These are phyloP conservation scores for Multifurca ochricompacta DNA, from an alignment of 768 basidiomycete genomes.

Conservation along the genomic window DNA sequence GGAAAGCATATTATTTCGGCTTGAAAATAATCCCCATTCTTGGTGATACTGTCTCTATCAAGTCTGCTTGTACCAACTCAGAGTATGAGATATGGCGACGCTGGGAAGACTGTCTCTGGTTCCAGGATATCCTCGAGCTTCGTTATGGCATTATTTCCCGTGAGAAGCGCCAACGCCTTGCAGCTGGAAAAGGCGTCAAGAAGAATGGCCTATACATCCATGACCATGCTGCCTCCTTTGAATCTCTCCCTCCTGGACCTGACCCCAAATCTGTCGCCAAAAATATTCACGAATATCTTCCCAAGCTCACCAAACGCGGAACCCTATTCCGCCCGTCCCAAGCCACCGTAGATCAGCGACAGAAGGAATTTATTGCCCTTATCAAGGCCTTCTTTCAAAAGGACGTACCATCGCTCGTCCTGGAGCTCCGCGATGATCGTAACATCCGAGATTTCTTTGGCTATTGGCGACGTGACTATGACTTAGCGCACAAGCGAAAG, in stretches of 20 bases:
- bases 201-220: constrained; percentile 61
- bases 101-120: constrained; percentile 79
- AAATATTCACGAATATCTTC: constrained; percentile 59
- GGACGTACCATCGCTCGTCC: constrained; percentile 56
- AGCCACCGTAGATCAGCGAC: constrained; percentile 55
- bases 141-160: constrained; percentile 59
- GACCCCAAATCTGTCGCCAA: constrained; percentile 64
- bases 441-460: constrained; percentile 71
- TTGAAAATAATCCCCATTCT: constrained; percentile 23
- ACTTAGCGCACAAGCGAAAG: constrained; percentile 41
- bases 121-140: constrained; percentile 60
- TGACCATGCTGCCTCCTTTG: constrained; percentile 74
- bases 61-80: constrained; percentile 25
- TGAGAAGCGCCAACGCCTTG: constrained; percentile 58
- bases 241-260: constrained; percentile 79
- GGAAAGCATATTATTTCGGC: constrained; percentile 22
- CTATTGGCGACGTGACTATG: constrained; percentile 66
- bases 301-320: constrained; percentile 61
- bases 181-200: constrained; percentile 69
- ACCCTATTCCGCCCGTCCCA: constrained; percentile 66
- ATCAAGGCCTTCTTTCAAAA: constrained; percentile 51
- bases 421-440: constrained; percentile 52
- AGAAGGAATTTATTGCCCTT: constrained; percentile 50
- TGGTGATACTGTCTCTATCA: constrained; percentile 15
- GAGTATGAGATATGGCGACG: constrained; percentile 71